phyloP scores from a whole-genome alignment of 2,329 filamentous ascomycete species.

The Davidsoniella eucalypti region DNA sequence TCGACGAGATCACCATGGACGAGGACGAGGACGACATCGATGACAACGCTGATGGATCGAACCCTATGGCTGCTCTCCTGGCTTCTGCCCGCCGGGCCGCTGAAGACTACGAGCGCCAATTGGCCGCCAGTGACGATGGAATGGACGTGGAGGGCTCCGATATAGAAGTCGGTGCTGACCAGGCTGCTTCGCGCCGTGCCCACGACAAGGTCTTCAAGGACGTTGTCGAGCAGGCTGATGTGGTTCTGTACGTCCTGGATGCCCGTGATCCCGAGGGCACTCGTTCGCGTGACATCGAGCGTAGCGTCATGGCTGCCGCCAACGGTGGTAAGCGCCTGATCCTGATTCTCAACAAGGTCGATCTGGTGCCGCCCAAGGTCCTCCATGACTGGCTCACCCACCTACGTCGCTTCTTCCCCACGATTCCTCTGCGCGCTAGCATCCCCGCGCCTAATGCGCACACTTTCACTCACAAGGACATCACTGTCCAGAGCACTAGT shows the following conservation, averaged over 20 bases:
- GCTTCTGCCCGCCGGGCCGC: conserved; percentile 70
- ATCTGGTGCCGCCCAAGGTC: conserved; percentile 67
- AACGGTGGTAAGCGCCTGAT: conserved; percentile 74
- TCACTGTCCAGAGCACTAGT: conserved; percentile 75
- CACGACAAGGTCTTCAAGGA: conserved; percentile 96
- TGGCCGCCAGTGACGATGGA: conserved; percentile 42
- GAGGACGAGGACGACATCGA: conserved; percentile 41
- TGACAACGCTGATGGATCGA: conserved; percentile 48
- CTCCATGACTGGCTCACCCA: conserved; percentile 74
- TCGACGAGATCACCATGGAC: conserved; percentile 32
- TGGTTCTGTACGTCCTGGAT: conserved; percentile 84
- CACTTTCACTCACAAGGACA: conserved; percentile 80
- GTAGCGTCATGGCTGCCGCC: conserved; percentile 77
- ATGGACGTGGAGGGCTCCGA: conserved; percentile 39
- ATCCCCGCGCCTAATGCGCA: conserved; percentile 69
- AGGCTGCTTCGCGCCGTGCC: conserved; percentile 58
- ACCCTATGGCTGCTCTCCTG: conserved; percentile 83
- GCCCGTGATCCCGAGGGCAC: conserved; percentile 84
- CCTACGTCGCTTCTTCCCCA: conserved; percentile 79
- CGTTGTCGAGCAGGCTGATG: conserved; percentile 76
- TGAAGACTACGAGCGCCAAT: conserved; percentile 52
- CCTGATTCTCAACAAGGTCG: conserved; percentile 88
- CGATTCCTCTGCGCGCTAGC: conserved; percentile 73
- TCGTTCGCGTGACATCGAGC: conserved; percentile 77
- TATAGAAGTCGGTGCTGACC: conserved; percentile 32